Evolutionary conservation across 225 moss, liverwort and hornwort species (phyloP), one percentile per base, ranked within the genome.

Genomic region (Neckera pumila): DNA sequence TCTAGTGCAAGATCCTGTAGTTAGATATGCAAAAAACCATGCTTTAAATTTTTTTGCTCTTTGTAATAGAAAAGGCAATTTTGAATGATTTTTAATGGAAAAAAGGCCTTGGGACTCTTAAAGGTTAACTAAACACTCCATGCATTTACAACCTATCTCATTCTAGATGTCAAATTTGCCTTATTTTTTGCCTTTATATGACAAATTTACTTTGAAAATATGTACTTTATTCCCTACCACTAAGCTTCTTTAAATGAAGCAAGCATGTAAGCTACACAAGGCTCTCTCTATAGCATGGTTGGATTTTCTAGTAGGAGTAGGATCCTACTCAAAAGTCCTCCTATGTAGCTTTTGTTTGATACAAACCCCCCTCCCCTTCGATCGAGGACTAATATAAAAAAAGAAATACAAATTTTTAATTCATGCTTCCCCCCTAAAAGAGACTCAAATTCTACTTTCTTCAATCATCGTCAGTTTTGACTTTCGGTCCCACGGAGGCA

Each of bases 371-470:
- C 3, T 17, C 27, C 16, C 36, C 26, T 27, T 26, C 2, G 0
- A 12, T 22, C 0, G 2, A 9, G 1, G 0, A 0, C 20, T 6
- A 21, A 30, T 18, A 22, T 14, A 2, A 6, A 28, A 23, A 80
- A 80, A 34, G 6, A 61, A 14, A 1, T 36, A 33, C 3, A 57
- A 84, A 7, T 15, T 57, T 20, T 38, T 30, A 76, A 51, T 64
- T 64, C 20, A 38, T 61, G 0, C 15, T 21, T 38, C 10, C 1
- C 11, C 3, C 64, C 3, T 12, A 10, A 57, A 86, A 79, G 86
- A 20, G 67, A 45, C 86, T 62, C 78, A 42, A 57, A 56, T 34
- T 42, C 79, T 14, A 16, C 86, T 66, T 61, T 67, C 86, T 60
- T 40, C 79, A 79, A 79, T 67, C 79, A 79, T 86, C 79, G 43